Conservation (phyloP, 2,329 filamentous ascomycete species). For the Microdochium nivale region DNA sequence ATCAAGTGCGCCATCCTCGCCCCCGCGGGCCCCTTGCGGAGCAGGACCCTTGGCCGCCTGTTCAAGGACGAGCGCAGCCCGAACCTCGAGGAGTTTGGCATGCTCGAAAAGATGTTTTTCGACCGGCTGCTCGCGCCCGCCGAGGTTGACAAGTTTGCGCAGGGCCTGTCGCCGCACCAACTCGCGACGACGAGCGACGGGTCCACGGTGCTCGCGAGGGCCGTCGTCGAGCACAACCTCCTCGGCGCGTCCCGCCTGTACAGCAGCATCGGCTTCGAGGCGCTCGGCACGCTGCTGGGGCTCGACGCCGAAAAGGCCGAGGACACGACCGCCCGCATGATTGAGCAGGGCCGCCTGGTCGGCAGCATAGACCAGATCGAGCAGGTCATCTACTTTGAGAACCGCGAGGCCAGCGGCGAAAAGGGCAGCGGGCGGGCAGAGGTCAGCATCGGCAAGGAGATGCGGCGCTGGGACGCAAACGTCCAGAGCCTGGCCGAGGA, state of each 20-base stretch:
- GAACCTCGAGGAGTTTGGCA: constrained; percentile 70
- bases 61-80: constrained; percentile 87
- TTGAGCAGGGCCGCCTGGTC: constrained; percentile 82
- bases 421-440: constrained; percentile 59
- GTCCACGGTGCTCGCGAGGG: constrained; percentile 84
- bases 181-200: constrained; percentile 85
- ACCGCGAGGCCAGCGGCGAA: constrained; percentile 59
- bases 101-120: constrained; percentile 96
- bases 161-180: constrained; percentile 76
- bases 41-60: constrained; percentile 68
- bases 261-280: constrained; percentile 67
- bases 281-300: constrained; percentile 68
- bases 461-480: constrained; percentile 82
- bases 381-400: constrained; percentile 78
- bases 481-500: constrained; percentile 82
- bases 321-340: constrained; percentile 87
- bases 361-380: constrained; percentile 94
- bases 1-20: constrained; percentile 90
- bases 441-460: constrained; percentile 56
- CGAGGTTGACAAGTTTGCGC: constrained; percentile 83
- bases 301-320: constrained; percentile 76
- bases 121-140: constrained; percentile 71
- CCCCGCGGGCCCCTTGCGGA: constrained; percentile 79
- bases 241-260: constrained; percentile 76
- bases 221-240: constrained; percentile 93